Conservation (phyloP, 805 yeast species). For the Candida succiphila region DNA sequence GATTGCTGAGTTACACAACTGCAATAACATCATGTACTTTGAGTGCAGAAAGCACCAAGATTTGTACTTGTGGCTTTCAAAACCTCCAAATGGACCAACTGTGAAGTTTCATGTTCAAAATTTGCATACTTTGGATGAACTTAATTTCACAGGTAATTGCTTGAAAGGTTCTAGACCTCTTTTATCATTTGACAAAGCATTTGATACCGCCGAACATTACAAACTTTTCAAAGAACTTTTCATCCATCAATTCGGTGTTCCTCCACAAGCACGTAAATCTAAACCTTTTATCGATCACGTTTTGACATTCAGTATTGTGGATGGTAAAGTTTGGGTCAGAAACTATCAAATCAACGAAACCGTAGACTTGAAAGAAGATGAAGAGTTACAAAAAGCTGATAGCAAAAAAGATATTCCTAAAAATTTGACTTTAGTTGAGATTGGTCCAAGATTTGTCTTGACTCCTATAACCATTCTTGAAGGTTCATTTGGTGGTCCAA, state of each 20-base stretch:
- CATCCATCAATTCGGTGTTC: constrained; percentile 84
- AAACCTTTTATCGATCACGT: constrained; percentile 96
- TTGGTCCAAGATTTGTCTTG: constrained; percentile 93
- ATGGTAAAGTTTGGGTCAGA: constrained; percentile 91
- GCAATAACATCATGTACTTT: constrained; percentile 88
- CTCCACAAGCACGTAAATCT: constrained; percentile 83
- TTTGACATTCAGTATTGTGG: constrained; percentile 85
- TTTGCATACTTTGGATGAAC: constrained; percentile 90
- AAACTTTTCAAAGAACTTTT: constrained; percentile 76
- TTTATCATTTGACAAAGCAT: constrained; percentile 75
- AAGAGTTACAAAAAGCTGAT: constrained; percentile 11
- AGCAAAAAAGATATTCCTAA: constrained; percentile 33
- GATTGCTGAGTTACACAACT: constrained; percentile 93
- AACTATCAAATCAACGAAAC: constrained; percentile 79
- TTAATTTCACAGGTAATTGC: constrained; percentile 94
- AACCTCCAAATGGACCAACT: constrained; percentile 98
- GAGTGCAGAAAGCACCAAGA: constrained; percentile 96
- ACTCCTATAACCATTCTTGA: constrained; percentile 86
- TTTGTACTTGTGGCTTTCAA: constrained; percentile 87
- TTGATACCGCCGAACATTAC: constrained; percentile 56
- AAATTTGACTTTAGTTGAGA: constrained; percentile 77
- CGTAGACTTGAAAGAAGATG: constrained; percentile 43
- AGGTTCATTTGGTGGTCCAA: constrained; percentile 97
- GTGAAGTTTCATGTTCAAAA: constrained; percentile 89
- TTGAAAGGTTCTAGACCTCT: constrained; percentile 92